A percentile compares a stretch with the other conserved stretches of the same genome.
phyloP scores from a whole-genome alignment of 495 filamentous ascomycete genomes.

The Lasiosphaeria ovina region DNA sequence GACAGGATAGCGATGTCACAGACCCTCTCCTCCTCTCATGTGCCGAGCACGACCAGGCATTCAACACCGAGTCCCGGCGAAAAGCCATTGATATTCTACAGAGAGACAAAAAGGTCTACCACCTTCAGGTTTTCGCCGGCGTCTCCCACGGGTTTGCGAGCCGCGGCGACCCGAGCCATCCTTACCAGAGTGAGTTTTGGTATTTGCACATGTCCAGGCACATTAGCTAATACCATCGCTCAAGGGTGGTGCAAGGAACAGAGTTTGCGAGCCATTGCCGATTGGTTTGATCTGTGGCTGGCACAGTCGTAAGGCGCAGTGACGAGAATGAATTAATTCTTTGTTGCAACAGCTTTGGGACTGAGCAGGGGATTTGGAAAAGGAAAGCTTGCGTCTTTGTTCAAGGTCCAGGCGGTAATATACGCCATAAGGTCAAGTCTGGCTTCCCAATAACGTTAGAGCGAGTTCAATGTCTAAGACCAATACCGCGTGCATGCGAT shows the following conservation, averaged over 20 bases:
- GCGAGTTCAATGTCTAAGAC: too few relatives aligned
- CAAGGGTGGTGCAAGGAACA: conserved; percentile 39
- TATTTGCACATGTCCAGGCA: too few relatives aligned
- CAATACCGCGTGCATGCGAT: too few relatives aligned
- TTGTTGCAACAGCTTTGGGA: too few relatives aligned
- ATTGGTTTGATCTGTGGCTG: not conserved
- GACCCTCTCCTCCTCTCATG: conserved; percentile 29
- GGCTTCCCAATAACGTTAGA: too few relatives aligned
- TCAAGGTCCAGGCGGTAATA: too few relatives aligned
- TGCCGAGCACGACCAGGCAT: conserved; percentile 59
- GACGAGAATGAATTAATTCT: too few relatives aligned
- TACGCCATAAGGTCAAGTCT: too few relatives aligned
- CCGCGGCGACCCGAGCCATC: conserved; percentile 53
- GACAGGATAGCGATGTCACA: too few relatives aligned
- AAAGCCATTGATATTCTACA: conserved; percentile 59
- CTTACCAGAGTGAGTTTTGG: conserved; percentile 23
- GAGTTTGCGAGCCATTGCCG: conserved; percentile 15
- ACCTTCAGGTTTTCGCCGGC: conserved; percentile 61
- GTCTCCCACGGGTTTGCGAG: conserved; percentile 66
- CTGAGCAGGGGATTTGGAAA: too few relatives aligned
- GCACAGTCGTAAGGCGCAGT: not conserved
- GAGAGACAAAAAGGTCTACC: conserved; percentile 54
- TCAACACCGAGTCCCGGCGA: conserved; percentile 56
- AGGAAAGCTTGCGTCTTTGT: too few relatives aligned
- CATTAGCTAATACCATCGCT: too few relatives aligned